Evolutionary conservation across 148 eudicot genomes (phyloP).

Genomic region (Rhododendron vialii): DNA sequence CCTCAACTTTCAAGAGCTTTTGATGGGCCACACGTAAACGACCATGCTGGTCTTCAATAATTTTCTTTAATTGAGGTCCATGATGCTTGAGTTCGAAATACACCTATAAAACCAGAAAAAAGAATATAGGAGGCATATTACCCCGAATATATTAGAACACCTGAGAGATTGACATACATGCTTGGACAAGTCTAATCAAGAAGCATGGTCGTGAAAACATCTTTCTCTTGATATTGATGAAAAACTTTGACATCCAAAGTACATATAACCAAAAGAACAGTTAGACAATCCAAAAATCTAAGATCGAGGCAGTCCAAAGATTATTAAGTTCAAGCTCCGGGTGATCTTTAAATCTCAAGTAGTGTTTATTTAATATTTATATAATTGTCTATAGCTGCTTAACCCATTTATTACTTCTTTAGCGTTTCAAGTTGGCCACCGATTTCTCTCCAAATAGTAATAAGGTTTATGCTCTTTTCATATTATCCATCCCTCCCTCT

Average conservation of each 20-base stretch:
- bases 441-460: too few relatives aligned
- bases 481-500: too few relatives aligned
- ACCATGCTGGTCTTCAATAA: conserved; percentile 58
- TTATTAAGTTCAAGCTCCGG: neutral
- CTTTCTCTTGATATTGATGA: neutral
- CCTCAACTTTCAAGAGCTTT: conserved; percentile 60
- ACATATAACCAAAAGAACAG: neutral
- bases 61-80: conserved; percentile 73
- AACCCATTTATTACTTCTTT: neutral
- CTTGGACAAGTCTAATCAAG: conserved; percentile 1
- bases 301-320: neutral
- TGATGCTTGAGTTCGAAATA: conserved; percentile 85
- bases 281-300: neutral
- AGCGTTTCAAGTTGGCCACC: neutral
- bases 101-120: conserved; percentile 42
- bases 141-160: neutral
- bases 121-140: neutral
- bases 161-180: neutral
- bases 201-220: neutral
- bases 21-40: conserved; percentile 55
- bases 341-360: neutral
- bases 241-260: neutral
- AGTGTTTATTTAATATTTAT: neutral
- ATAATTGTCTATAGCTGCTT: neutral
- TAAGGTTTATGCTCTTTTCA: too few relatives aligned